A percentile compares a stretch with the other conserved stretches of the same genome.
Conservation (phyloP, 257 asterid genomes). For the Striga asiatica region DNA sequence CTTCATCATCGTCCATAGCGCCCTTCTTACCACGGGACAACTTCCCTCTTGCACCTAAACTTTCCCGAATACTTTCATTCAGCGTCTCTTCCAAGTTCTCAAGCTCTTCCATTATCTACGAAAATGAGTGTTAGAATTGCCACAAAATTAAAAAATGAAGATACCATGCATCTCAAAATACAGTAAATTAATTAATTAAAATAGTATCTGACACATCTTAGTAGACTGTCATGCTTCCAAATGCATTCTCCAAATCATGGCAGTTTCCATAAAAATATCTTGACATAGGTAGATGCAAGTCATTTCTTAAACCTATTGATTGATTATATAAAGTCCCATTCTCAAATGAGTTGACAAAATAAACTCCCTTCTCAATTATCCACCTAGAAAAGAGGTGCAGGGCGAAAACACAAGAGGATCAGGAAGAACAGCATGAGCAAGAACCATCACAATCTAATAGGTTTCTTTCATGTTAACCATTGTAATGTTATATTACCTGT, state of each 20-base stretch:
- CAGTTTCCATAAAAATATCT: not conserved
- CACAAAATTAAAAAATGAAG: not conserved
- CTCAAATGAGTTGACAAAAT: conserved; percentile 8
- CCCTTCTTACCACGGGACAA: conserved; percentile 54
- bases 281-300: not conserved
- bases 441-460: conserved; percentile 2
- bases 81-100: conserved; percentile 96
- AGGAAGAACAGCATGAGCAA: conserved; percentile 10
- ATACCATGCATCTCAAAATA: not conserved
- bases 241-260: not conserved
- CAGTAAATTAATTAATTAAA: not conserved
- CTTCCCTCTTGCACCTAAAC: conserved; percentile 83
- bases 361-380: conserved; percentile 6
- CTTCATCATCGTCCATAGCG: conserved; percentile 52
- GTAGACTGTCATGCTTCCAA: conserved; percentile 5
- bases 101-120: conserved; percentile 88
- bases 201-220: not conserved
- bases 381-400: not conserved
- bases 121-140: conserved; percentile 10
- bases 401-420: not conserved
- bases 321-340: conserved; percentile 6
- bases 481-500: too few species aligned
- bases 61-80: conserved; percentile 89
- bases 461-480: not conserved
- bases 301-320: not conserved